Conservation (phyloP, 345 rosid genomes). For the Pistacia integerrima region DNA sequence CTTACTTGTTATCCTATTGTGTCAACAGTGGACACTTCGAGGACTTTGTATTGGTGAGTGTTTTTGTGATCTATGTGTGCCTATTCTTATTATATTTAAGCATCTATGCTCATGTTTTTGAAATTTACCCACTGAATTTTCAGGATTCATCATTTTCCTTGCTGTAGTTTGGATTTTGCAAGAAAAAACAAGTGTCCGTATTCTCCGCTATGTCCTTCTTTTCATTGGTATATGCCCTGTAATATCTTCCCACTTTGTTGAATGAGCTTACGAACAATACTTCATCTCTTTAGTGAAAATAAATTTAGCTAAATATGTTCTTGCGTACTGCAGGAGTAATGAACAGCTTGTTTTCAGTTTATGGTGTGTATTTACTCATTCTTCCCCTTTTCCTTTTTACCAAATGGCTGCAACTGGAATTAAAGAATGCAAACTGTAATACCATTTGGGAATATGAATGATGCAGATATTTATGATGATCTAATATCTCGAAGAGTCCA, state of each 20-base stretch:
- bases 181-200: constrained; percentile 71
- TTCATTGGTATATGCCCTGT: constrained; percentile 68
- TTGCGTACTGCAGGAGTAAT: constrained; percentile 74
- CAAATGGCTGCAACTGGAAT: constrained; percentile 5
- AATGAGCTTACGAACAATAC: constrained; percentile 5
- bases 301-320: constrained; percentile 16
- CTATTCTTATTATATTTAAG: constrained; percentile 1
- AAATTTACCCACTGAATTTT: constrained; percentile 6
- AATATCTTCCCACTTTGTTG: not conserved
- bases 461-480: constrained; percentile 87
- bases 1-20: not conserved
- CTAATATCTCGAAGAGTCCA: constrained; percentile 87
- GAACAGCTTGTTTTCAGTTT: constrained; percentile 97
- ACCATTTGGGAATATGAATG: constrained; percentile 8
- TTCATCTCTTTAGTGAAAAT: constrained; percentile 16
- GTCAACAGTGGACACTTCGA: constrained; percentile 91
- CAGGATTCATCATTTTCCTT: constrained; percentile 89
- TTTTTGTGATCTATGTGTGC: constrained; percentile 2
- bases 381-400: not conserved
- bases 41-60: constrained; percentile 87
- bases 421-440: not conserved
- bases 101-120: constrained; percentile 9
- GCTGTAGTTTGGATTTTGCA: constrained; percentile 86
- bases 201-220: constrained; percentile 90
- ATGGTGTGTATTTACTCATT: constrained; percentile 48